These are phyloP conservation scores for Neocatenulostroma microsporum DNA, from an alignment of 2,329 filamentous ascomycete species.

Conservation along the genomic window DNA sequence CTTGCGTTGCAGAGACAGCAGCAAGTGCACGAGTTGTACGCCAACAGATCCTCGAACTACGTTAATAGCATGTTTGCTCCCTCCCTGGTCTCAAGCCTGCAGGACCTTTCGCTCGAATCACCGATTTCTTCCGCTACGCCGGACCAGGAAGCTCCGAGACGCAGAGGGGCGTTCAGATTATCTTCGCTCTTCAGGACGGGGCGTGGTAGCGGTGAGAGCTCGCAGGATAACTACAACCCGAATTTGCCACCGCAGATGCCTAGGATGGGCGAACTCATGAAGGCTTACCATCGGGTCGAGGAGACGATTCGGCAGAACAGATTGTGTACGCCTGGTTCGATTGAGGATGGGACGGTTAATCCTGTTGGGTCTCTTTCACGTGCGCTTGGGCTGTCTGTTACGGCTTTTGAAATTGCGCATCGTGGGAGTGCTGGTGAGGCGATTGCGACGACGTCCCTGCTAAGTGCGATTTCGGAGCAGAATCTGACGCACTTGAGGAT, in stretches of 20 bases:
- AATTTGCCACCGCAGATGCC: constrained; percentile 4
- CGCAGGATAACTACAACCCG: background rate
- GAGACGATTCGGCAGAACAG: constrained; percentile 48
- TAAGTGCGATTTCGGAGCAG: constrained; percentile 79
- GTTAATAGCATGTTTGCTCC: constrained; percentile 24
- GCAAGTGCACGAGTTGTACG: constrained; percentile 21
- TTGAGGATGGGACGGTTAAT: constrained; percentile 14
- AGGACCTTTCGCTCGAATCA: constrained; percentile 20
- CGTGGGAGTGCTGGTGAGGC: constrained; percentile 66
- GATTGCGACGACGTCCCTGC: constrained; percentile 59
- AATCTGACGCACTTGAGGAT: constrained; percentile 79
- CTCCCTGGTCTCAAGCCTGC: constrained; percentile 23
- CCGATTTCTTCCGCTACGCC: background rate
- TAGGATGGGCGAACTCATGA: constrained; percentile 35
- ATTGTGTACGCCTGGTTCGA: constrained; percentile 25
- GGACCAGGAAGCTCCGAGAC: constrained; percentile 10
- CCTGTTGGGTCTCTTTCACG: constrained; percentile 21
- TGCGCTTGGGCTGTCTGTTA: constrained; percentile 73
- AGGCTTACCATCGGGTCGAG: constrained; percentile 50
- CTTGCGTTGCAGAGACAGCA: constrained; percentile 22
- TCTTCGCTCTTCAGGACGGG: constrained; percentile 11
- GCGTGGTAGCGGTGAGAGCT: constrained; percentile 1
- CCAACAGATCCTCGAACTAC: constrained; percentile 19
- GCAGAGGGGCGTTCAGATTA: constrained; percentile 14
- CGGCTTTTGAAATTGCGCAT: constrained; percentile 83